Evolutionary conservation across 2,329 filamentous ascomycete species (phyloP).

Genomic region (Sporothrix brasiliensis): DNA sequence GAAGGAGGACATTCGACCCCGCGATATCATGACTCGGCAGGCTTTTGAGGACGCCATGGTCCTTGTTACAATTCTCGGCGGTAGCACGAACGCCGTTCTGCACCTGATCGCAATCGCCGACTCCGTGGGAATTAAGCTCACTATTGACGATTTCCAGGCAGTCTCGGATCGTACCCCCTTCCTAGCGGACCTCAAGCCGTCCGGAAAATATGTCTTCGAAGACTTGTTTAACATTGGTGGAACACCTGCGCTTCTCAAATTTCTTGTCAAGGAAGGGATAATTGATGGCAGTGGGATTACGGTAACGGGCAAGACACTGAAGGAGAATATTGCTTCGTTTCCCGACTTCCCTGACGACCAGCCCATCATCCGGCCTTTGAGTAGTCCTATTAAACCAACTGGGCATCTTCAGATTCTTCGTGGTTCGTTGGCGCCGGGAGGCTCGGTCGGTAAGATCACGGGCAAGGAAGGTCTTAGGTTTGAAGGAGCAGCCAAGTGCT

Average conservation of each 20-base stretch:
- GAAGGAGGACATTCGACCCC: constrained; percentile 74
- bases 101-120: constrained; percentile 84
- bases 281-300: constrained; percentile 80
- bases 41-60: constrained; percentile 87
- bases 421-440: constrained; percentile 81
- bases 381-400: constrained; percentile 81
- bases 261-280: constrained; percentile 79
- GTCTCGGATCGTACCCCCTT: constrained; percentile 79
- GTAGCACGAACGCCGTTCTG: constrained; percentile 83
- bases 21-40: constrained; percentile 76
- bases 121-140: constrained; percentile 77
- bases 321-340: constrained; percentile 78
- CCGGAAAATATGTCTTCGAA: constrained; percentile 84
- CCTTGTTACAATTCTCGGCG: constrained; percentile 78
- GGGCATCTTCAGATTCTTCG: constrained; percentile 88
- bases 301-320: constrained; percentile 86
- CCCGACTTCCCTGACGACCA: constrained; percentile 76
- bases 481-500: constrained; percentile 77
- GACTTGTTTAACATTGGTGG: constrained; percentile 84
- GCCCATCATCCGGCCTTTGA: constrained; percentile 76
- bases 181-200: constrained; percentile 81
- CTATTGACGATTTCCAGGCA: constrained; percentile 82
- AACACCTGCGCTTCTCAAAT: constrained; percentile 83
- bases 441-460: constrained; percentile 90
- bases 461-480: constrained; percentile 89